A percentile compares a stretch with the other conserved stretches of the same genome.
Evolutionary conservation across 1,284 basidiomycete species (phyloP).

Genomic region (Ganoderma multipileum): DNA sequence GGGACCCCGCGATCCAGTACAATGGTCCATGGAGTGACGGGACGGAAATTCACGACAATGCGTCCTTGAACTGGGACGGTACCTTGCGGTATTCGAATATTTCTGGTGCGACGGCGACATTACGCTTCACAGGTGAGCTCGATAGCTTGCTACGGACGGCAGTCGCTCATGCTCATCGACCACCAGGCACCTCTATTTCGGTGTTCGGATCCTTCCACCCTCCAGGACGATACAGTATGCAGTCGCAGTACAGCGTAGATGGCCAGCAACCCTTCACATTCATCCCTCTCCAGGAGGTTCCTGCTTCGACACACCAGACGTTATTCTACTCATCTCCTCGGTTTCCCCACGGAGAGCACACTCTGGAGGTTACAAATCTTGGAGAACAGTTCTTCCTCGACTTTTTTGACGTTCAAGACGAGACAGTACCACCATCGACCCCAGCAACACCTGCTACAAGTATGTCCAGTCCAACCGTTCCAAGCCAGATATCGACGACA

Average conservation of each 20-base stretch:
- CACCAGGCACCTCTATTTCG: slow-evolving; percentile 14
- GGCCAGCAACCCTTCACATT: not conserved
- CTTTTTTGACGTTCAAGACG: slow-evolving; percentile 11
- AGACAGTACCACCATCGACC: not conserved
- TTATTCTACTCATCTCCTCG: slow-evolving; percentile 14
- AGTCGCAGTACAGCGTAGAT: slow-evolving; percentile 21
- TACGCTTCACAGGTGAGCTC: not conserved
- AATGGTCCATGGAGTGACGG: not conserved
- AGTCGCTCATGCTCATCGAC: not conserved
- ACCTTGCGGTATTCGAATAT: not conserved
- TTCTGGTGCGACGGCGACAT: not conserved
- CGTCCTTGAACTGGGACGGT: not conserved
- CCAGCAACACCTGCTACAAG: not conserved
- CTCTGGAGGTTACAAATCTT: slow-evolving; percentile 15
- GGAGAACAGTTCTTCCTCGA: slow-evolving; percentile 23
- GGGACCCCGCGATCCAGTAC: not conserved
- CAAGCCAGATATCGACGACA: not conserved
- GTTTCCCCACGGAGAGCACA: slow-evolving; percentile 12
- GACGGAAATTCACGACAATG: not conserved
- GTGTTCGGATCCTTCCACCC: slow-evolving; percentile 21
- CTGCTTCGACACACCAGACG: slow-evolving; percentile 4
- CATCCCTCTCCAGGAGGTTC: slow-evolving; percentile 5
- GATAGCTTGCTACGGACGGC: too few relatives aligned
- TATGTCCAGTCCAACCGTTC: too few relatives aligned
- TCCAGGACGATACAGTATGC: slow-evolving; percentile 17